These are phyloP conservation scores for Trichoderma afroharzianum DNA, from an alignment of 2,329 filamentous ascomycete species.

Conservation along the genomic window DNA sequence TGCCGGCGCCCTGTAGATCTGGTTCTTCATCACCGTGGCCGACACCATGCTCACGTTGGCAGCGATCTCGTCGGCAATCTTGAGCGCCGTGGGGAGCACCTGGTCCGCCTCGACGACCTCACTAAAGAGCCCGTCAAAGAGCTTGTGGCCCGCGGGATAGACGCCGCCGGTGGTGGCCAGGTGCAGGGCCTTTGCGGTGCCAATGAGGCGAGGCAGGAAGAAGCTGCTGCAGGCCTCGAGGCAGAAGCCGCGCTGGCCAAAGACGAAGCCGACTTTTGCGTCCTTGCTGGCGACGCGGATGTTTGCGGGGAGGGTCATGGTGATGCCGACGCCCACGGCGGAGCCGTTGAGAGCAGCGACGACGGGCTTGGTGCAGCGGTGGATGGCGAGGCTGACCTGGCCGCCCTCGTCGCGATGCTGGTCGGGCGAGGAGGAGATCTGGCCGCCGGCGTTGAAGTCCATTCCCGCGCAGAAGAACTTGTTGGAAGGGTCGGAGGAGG, in stretches of 20 bases:
- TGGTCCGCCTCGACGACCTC: slow-evolving; percentile 58
- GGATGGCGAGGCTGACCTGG: slow-evolving; percentile 51
- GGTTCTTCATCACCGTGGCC: slow-evolving; percentile 64
- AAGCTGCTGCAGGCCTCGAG: slow-evolving; percentile 71
- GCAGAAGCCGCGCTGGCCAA: slow-evolving; percentile 64
- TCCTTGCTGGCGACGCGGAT: slow-evolving; percentile 50
- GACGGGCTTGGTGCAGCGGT: slow-evolving; percentile 55
- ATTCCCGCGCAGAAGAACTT: slow-evolving; percentile 57
- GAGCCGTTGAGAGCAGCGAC: slow-evolving; percentile 57
- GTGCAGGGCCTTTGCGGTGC: slow-evolving; percentile 59
- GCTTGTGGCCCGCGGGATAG: slow-evolving; percentile 48
- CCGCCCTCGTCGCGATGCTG: slow-evolving; percentile 51
- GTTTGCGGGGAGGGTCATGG: slow-evolving; percentile 55
- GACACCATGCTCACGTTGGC: slow-evolving; percentile 62
- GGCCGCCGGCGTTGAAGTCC: slow-evolving; percentile 44
- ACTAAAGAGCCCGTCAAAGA: slow-evolving; percentile 61
- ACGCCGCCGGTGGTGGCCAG: slow-evolving; percentile 64
- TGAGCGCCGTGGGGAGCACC: slow-evolving; percentile 62
- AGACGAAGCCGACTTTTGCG: slow-evolving; percentile 72
- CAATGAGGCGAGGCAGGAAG: slow-evolving; percentile 69
- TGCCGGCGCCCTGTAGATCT: slow-evolving; percentile 60
- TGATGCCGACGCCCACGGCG: slow-evolving; percentile 59
- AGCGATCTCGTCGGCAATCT: slow-evolving; percentile 63
- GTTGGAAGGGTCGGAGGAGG: slow-evolving; percentile 46
- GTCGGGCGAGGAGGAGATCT: slow-evolving; percentile 15